Evolutionary conservation across 78 protist species (phyloP), one percentile per base, ranked within the genome.

Genomic region (Dictyostelium intermedium): DNA sequence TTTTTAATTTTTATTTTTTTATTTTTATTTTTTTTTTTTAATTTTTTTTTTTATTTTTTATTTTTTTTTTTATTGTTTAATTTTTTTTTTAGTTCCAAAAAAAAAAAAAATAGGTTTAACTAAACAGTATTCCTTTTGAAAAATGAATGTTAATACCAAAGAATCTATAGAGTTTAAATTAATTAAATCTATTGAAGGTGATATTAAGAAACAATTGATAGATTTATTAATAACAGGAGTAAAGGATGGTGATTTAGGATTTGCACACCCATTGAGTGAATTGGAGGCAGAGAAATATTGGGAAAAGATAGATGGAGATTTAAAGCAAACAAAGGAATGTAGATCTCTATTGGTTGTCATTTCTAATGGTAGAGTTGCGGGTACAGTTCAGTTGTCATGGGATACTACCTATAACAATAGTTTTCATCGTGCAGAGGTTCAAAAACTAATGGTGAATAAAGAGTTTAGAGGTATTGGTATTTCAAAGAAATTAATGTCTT

Each of bases 321-420:
- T 72, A 30, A 72, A 30, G 34, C 9, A 9, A 25, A 11, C 7
- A 27, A 66, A 72, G 11, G 25, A 72, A 13, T 34, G 39, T 13
- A 32, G 79, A 72, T 13, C 34, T 11, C 32, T 72, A 72, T 32
- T 72, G 13, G 18, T 72, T 32, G 37, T 27, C 32, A 56, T 56
- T 20, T 72, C 23, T 13, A 72, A 34, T 34, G 45, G 13, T 11
- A 34, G 11, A 72, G 34, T 72, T 16, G 34, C 43, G 16, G 79
- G 79, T 5, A 72, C 79, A 34, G 39, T 72, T 72, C 79, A 72
- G 16, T 72, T 72, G 18, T 14, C 79, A 72, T 72, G 79, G 79
- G 45, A 34, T 72, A 34, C 79, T 4, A 10, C 10, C 11, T 72
- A 34, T 34, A 72, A 27, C 4, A 72, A 72, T 34, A 6, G n/a